phyloP scores from a whole-genome alignment of 805 yeast species.

The Spathaspora girioi region DNA sequence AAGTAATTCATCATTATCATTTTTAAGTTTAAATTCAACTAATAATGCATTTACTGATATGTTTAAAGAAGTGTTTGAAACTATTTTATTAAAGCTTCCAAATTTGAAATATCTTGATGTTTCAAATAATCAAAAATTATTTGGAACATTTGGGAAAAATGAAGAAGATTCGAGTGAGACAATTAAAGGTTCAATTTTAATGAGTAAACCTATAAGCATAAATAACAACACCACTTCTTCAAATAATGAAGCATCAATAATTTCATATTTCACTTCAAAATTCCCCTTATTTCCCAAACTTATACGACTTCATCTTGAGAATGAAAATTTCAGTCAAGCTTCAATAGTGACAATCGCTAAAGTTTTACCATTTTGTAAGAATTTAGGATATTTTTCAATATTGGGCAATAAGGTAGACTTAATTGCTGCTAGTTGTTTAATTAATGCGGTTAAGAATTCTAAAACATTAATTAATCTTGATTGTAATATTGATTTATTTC shows the following conservation, averaged over 20 bases:
- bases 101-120: constrained; percentile 70
- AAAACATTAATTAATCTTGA: constrained; percentile 65
- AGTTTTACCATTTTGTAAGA: constrained; percentile 63
- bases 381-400: constrained; percentile 66
- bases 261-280: constrained; percentile 54
- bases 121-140: constrained; percentile 63
- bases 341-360: constrained; percentile 61
- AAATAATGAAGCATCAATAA: constrained; percentile 23
- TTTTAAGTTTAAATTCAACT: constrained; percentile 65
- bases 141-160: constrained; percentile 41
- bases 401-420: constrained; percentile 60
- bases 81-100: constrained; percentile 50
- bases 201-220: background rate
- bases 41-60: constrained; percentile 47
- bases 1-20: constrained; percentile 25
- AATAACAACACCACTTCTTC: background rate
- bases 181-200: background rate
- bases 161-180: background rate
- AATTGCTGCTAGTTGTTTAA: constrained; percentile 59
- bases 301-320: constrained; percentile 67
- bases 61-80: constrained; percentile 49
- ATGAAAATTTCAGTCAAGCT: constrained; percentile 54
- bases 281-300: constrained; percentile 67
- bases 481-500: constrained; percentile 58
- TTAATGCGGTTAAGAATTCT: constrained; percentile 66